Percentiles rank a stretch among this genome's conserved stretches.
phyloP scores from a whole-genome alignment of 345 rosid genomes.

The Melastoma malabathricum region DNA sequence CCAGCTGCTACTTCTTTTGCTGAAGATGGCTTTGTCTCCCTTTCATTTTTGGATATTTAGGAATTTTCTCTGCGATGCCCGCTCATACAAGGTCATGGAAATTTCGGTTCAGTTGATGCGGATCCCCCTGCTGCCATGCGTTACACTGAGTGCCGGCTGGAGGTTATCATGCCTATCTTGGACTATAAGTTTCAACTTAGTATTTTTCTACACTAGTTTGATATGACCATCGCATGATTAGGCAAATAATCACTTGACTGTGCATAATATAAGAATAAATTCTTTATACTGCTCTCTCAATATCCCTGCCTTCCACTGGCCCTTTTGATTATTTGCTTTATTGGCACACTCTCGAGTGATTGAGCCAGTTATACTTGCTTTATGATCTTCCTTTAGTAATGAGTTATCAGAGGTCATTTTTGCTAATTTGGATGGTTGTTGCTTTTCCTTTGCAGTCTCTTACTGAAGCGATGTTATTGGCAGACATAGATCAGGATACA shows the following conservation, averaged over 20 bases:
- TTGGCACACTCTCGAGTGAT: too few relatives aligned
- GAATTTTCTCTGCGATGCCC: slow-evolving; percentile 81
- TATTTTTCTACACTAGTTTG: slow-evolving; percentile 2
- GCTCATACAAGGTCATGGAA: slow-evolving; percentile 88
- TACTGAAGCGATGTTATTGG: slow-evolving; percentile 68
- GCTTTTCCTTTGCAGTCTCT: slow-evolving; percentile 43
- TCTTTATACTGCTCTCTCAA: too few relatives aligned
- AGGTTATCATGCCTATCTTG: slow-evolving; percentile 21
- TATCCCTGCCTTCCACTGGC: too few relatives aligned
- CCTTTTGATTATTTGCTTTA: too few relatives aligned
- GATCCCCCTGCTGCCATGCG: slow-evolving; percentile 99
- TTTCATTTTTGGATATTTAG: slow-evolving; percentile 20
- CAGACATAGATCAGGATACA: slow-evolving; percentile 79
- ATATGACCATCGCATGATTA: neutral
- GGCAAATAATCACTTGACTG: too few relatives aligned
- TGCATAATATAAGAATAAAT: too few relatives aligned
- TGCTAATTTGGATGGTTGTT: neutral
- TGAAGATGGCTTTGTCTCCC: neutral
- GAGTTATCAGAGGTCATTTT: neutral
- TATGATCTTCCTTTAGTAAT: too few relatives aligned
- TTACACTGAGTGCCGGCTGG: slow-evolving; percentile 89
- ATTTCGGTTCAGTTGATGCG: slow-evolving; percentile 91
- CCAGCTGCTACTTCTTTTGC: too few relatives aligned
- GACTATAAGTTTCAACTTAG: slow-evolving; percentile 1
- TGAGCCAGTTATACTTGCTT: too few relatives aligned